These are phyloP conservation scores for Chenopodium formosanum DNA, from an alignment of 148 eudicot species.

Conservation along the genomic window DNA sequence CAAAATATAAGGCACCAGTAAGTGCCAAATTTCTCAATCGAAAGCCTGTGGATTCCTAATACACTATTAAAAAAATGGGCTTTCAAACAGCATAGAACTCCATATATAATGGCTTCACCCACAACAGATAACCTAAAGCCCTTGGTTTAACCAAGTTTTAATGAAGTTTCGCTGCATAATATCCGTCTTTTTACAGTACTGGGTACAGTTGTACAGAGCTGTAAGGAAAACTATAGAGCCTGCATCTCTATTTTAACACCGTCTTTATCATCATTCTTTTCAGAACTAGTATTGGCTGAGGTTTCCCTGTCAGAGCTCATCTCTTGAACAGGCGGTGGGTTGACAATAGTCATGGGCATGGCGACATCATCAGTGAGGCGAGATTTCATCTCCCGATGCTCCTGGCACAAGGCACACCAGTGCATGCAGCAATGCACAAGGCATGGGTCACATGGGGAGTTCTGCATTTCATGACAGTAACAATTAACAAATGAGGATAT, in stretches of 20 bases:
- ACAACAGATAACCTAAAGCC: neutral
- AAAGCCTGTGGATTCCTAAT: constrained; percentile 7
- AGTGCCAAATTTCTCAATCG: constrained; percentile 2
- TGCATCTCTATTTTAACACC: constrained; percentile 72
- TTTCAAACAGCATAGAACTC: neutral
- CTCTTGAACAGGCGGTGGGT: constrained; percentile 82
- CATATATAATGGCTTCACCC: neutral
- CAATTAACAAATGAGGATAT: constrained; percentile 3
- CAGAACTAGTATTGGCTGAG: constrained; percentile 45
- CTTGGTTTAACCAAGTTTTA: constrained; percentile 6
- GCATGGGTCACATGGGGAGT: constrained; percentile 92
- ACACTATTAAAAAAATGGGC: constrained; percentile 7
- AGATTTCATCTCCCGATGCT: constrained; percentile 93
- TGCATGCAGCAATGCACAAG: constrained; percentile 93
- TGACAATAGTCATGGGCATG: constrained; percentile 60
- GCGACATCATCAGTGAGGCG: constrained; percentile 63
- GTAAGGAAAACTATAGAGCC: constrained; percentile 44
- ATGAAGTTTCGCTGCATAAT: constrained; percentile 19
- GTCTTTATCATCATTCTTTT: constrained; percentile 33
- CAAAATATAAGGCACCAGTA: neutral
- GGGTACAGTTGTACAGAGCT: neutral
- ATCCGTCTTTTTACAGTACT: constrained; percentile 12
- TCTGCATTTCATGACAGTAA: constrained; percentile 44
- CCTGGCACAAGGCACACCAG: constrained; percentile 98
- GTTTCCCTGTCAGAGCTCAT: constrained; percentile 53